Evolutionary conservation across 768 basidiomycete species (phyloP).

Genomic region (Botryobasidium botryosum): DNA sequence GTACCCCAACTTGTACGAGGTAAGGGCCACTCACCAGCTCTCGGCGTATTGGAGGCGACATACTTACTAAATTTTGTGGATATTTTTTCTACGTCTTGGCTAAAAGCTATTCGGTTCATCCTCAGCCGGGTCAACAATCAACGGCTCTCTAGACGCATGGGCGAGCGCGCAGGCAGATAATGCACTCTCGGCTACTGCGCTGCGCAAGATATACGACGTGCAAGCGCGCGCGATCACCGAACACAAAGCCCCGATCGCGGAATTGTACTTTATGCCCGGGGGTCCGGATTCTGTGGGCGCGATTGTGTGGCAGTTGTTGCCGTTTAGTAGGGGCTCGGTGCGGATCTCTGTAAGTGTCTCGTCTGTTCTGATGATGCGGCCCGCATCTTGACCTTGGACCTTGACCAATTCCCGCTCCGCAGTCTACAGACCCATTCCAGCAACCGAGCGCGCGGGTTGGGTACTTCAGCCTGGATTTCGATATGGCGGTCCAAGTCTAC

Average conservation of each 20-base stretch:
- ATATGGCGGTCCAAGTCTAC: conserved; percentile 34
- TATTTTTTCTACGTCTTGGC: not conserved
- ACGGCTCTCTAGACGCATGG: conserved; percentile 25
- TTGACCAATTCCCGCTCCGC: not conserved
- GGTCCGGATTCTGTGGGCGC: conserved; percentile 31
- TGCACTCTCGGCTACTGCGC: conserved; percentile 26
- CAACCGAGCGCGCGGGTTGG: conserved; percentile 32
- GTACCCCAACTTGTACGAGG: conserved; percentile 33
- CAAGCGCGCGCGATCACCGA: conserved; percentile 34
- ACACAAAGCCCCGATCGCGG: conserved; percentile 19
- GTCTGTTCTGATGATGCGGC: not conserved
- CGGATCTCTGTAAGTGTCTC: conserved; percentile 24
- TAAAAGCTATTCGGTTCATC: conserved; percentile 6
- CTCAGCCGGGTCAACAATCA: conserved; percentile 20
- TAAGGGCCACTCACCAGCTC: conserved; percentile 18
- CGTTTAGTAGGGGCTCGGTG: conserved; percentile 37
- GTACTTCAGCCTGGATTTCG: conserved; percentile 33
- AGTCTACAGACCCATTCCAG: conserved; percentile 33
- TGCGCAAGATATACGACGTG: conserved; percentile 28
- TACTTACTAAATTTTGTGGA: too few relatives aligned
- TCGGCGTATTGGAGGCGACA: conserved; percentile 12
- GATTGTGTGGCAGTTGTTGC: conserved; percentile 36
- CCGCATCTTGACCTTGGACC: not conserved
- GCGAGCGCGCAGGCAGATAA: conserved; percentile 28
- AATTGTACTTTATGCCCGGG: conserved; percentile 24